These are phyloP conservation scores for Erysimum cheiranthoides DNA, from an alignment of 345 rosid species.

Conservation along the genomic window DNA sequence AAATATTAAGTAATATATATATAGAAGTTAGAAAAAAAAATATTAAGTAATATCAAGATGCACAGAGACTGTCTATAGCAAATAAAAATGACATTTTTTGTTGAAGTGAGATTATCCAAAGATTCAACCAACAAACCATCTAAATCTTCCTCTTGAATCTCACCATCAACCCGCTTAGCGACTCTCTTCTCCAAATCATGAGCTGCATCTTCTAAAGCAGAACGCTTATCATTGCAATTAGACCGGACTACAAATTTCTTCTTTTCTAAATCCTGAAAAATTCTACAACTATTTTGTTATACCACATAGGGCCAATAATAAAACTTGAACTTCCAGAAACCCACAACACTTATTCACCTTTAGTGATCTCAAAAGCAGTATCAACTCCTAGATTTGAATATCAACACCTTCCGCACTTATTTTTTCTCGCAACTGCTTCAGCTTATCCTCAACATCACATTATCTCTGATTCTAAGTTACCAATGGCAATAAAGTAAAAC, in stretches of 20 bases:
- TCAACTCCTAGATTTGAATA: conserved; percentile 50
- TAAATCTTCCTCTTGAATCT: conserved; percentile 50
- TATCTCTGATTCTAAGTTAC: conserved; percentile 54
- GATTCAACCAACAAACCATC: conserved; percentile 50
- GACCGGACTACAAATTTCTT: conserved; percentile 56
- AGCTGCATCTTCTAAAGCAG: conserved; percentile 56
- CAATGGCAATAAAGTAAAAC: conserved; percentile 8
- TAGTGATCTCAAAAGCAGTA: conserved; percentile 51
- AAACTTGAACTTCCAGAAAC: background rate
- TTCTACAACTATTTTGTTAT: conserved; percentile 12
- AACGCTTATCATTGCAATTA: conserved; percentile 45
- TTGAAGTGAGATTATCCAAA: conserved; percentile 53
- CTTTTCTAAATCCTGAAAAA: conserved; percentile 59
- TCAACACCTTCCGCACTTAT: conserved; percentile 44
- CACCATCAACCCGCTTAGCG: conserved; percentile 43
- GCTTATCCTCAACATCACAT: conserved; percentile 42
- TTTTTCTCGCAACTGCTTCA: conserved; percentile 53
- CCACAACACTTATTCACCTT: conserved; percentile 50
- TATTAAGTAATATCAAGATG: conserved; percentile 5
- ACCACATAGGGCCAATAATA: background rate
- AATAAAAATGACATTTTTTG: conserved; percentile 55
- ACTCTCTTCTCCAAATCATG: conserved; percentile 56
- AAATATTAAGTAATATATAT: too few species aligned
- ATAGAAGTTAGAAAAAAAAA: background rate
- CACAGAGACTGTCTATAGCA: background rate